Evolutionary conservation across 257 asterid genomes (phyloP), one percentile per base, ranked within the genome.

Genomic region (Jasminum sambac): DNA sequence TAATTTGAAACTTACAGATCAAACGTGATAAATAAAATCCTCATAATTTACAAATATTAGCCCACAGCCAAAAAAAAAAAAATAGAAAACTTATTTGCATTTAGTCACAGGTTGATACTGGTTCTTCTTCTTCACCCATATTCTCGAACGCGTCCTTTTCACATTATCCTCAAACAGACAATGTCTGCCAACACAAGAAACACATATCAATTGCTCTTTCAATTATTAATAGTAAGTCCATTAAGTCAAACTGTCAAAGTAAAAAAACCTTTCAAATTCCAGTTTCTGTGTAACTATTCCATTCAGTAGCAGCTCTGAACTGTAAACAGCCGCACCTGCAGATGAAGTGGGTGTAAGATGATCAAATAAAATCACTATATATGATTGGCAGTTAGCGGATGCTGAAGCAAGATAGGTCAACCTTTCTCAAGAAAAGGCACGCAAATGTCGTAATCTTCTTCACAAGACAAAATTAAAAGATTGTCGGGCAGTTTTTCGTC

Each of bases 211-310:
- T 6, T 30, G 13, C 23, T 55, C 16, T 30, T 2, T 10, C 11
- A 3, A 6, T 9, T n/a, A 50, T 50, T 50, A 10, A 50, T 6
- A 50, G 8, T 17, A 17, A 48, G 58, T 50, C 59, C 25, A 17
- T 5, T 21, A 24, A 55, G 14, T 55, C 34, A 5, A 55, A 55
- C 59, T 19, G 14, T 55, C 34, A 5, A 55, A 55, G 62, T 43
- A 36, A 24, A 16, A 0, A 12, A 64, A 91, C 99, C 99, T 91
- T 77, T 82, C 92, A n/a, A 80, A 83, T 37, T 95, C 98, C 74
- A 91, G 88, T 88, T 84, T 89, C 84, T 95, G 99, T 75, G 85
- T 91, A 55, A 95, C 98, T 48, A 95, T 95, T 48, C 99, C 99
- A 70, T 95, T 91, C 68, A 95, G 83, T 61, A 95, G 87, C 74